These are phyloP conservation scores for Arctium minus DNA, from an alignment of 129 eudicot species.

Conservation along the genomic window DNA sequence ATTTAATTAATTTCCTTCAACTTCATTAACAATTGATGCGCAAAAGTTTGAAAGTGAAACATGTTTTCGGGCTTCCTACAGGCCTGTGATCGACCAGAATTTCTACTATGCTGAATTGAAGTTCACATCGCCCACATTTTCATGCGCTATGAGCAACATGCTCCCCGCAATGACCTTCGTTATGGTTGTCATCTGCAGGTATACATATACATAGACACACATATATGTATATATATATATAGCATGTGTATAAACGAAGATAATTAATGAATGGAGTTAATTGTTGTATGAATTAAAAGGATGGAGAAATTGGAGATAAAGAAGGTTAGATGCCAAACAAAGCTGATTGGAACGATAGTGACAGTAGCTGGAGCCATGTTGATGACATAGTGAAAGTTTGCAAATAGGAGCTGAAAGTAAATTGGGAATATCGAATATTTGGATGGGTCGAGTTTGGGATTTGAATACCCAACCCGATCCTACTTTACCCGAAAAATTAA, in stretches of 20 bases:
- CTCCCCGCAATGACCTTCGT: constrained; percentile 99
- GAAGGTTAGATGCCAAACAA: constrained; percentile 72
- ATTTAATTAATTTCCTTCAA: background rate
- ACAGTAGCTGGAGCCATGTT: constrained; percentile 94
- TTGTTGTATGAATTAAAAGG: constrained; percentile 27
- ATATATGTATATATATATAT: constrained; percentile 6
- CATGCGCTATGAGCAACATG: constrained; percentile 99
- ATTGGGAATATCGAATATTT: too few species aligned
- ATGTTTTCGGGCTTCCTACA: constrained; percentile 5
- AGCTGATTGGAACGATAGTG: constrained; percentile 67
- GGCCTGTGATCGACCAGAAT: constrained; percentile 96
- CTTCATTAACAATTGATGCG: background rate
- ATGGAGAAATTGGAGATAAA: constrained; percentile 80
- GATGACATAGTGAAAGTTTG: constrained; percentile 38
- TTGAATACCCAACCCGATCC: too few species aligned
- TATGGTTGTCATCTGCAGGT: constrained; percentile 94
- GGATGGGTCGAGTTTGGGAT: too few species aligned
- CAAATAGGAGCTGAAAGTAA: too few species aligned
- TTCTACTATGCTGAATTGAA: constrained; percentile 94
- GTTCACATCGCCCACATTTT: constrained; percentile 89
- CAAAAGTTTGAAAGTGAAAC: background rate
- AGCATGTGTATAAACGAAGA: background rate
- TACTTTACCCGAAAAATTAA: too few species aligned
- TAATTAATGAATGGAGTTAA: too few species aligned
- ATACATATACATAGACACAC: background rate